Conservation (phyloP, 1,284 basidiomycete species). For the Pterulicium gracile region DNA sequence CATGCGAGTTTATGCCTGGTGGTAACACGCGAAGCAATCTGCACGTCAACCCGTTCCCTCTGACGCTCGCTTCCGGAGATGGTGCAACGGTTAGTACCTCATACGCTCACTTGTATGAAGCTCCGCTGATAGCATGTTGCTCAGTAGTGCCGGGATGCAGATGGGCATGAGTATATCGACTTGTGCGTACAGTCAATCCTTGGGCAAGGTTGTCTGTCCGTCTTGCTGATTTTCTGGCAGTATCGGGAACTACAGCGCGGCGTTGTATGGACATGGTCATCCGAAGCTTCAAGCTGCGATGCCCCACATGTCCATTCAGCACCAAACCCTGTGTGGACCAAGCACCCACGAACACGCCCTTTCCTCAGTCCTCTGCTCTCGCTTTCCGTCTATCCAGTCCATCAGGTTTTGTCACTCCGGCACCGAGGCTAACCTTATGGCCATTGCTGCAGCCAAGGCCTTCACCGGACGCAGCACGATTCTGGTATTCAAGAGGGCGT, state of each 20-base stretch:
- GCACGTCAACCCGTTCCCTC: neutral
- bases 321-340: neutral
- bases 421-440: neutral
- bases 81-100: too few species aligned
- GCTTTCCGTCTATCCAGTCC: neutral
- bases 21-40: neutral
- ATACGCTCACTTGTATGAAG: too few species aligned
- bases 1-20: neutral
- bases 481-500: neutral
- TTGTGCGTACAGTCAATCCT: neutral
- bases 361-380: neutral
- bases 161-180: neutral
- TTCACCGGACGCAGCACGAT: neutral
- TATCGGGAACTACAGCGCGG: neutral
- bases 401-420: neutral
- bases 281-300: neutral
- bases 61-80: neutral
- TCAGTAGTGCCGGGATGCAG: neutral
- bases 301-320: neutral
- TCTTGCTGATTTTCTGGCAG: too few species aligned
- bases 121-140: too few species aligned
- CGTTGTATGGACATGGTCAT: neutral
- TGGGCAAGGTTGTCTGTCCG: neutral
- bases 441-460: neutral
- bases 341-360: neutral